These are phyloP conservation scores for Kazachstania taianensis DNA, from an alignment of 805 yeast genomes.

Conservation along the genomic window DNA sequence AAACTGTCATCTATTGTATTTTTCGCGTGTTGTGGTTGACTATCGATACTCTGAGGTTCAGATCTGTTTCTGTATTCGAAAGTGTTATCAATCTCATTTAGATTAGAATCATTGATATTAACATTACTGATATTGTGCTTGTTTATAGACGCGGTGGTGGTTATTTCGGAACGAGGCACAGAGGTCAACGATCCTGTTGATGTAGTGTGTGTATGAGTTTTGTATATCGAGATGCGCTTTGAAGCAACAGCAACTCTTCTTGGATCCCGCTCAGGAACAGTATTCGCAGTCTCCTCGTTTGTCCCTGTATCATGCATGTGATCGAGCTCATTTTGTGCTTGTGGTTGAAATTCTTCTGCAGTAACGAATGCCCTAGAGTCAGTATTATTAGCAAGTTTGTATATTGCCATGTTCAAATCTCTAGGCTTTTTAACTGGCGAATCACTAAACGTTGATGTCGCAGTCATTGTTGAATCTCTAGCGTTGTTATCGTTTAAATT, in stretches of 20 bases:
- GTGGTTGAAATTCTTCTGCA: conserved; percentile 22
- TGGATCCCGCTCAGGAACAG: background rate
- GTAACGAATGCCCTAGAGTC: conserved; percentile 22
- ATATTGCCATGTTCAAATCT: conserved; percentile 6
- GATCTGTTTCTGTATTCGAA: conserved; percentile 2
- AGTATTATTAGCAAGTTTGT: conserved; percentile 21
- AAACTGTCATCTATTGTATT: conserved; percentile 14
- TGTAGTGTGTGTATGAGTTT: background rate
- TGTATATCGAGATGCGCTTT: conserved; percentile 1
- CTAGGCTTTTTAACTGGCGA: conserved; percentile 13
- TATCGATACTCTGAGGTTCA: too few species aligned
- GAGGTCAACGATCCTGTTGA: background rate
- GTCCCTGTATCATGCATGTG: background rate
- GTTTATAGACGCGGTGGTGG: background rate
- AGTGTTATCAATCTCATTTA: conserved; percentile 5
- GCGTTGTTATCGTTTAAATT: conserved; percentile 7
- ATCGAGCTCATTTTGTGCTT: too few species aligned
- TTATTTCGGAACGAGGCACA: background rate
- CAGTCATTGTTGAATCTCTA: conserved; percentile 17
- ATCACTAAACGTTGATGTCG: conserved; percentile 20
- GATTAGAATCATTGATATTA: conserved; percentile 5
- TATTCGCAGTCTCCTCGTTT: background rate
- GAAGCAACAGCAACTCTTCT: conserved; percentile 4
- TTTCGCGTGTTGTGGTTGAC: background rate
- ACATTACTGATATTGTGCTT: background rate